Evolutionary conservation across 345 rosid genomes (phyloP), one percentile per base, ranked within the genome.

Genomic region (Gossypium sturtianum): DNA sequence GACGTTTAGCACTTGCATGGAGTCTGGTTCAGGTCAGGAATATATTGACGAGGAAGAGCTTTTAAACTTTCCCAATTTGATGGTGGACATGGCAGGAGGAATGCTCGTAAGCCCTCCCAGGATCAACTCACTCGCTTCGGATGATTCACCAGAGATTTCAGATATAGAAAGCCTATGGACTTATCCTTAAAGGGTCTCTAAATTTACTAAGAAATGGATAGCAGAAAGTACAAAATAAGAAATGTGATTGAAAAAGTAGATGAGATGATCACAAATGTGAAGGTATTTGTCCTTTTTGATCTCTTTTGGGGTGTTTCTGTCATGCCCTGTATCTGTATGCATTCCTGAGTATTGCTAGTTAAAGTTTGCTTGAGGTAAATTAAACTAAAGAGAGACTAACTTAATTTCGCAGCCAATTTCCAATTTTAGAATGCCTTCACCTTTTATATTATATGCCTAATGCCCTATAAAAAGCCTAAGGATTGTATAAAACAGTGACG

Each of bases 71-170:
- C 96, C 96, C 34, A 86, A 63, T 82, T 81, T 89, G 81, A 72
- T 89, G 58, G 85, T 83, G 79, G 90, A 85, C 29, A 89, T 91
- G 96, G 96, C 96, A 0, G 93, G 77, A 48, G 96, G 88, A 25
- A 89, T 91, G 93, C 74, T 91, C 7, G 75, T 91, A 71, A 91
- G 86, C 71, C 96, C 96, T 1, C 96, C 96, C 17, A 84, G 96
- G 70, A 89, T 91, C 77, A 77, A 49, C 71, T 74, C 82, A 16
- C 82, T 86, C 16, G 73, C 85, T 16, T 79, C 79, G 0, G 86
- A 84, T 27, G 91, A 86, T 72, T 86, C 96, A 45, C 86, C 89
- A 12, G 88, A 82, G 45, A 79, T 83, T 76, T 84, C 86, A 7
- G 82, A 81, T 45, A 91, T 63, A 11, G 91, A 85, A 57, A 80